Conservation (phyloP, 345 rosid species). For the Corchorus olitorius region DNA sequence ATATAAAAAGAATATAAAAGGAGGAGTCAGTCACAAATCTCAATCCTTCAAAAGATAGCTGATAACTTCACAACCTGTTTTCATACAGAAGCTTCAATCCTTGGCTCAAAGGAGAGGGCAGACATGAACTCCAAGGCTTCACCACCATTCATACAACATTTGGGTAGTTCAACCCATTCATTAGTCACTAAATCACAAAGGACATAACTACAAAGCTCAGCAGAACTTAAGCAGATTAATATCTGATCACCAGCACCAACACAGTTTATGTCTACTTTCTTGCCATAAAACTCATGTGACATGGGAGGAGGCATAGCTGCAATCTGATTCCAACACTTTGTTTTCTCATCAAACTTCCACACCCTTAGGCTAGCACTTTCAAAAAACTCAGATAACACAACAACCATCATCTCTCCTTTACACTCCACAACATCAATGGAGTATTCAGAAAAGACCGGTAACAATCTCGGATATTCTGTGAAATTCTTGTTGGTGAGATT, state of each 20-base stretch:
- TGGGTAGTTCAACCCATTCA: slow-evolving; percentile 69
- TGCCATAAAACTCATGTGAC: slow-evolving; percentile 79
- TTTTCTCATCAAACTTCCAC: slow-evolving; percentile 62
- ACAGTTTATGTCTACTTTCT: slow-evolving; percentile 81
- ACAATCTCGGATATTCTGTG: slow-evolving; percentile 71
- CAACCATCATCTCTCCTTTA: slow-evolving; percentile 64
- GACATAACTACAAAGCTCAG: slow-evolving; percentile 56
- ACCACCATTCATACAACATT: slow-evolving; percentile 51
- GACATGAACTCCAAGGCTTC: slow-evolving; percentile 72
- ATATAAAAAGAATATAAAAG: background rate
- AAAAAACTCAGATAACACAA: slow-evolving; percentile 73
- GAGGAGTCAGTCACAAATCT: background rate
- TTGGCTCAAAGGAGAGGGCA: slow-evolving; percentile 82
- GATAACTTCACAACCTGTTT: background rate
- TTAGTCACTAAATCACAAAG: slow-evolving; percentile 46
- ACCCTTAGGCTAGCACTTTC: slow-evolving; percentile 81
- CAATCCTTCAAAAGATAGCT: slow-evolving; percentile 7
- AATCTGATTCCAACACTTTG: slow-evolving; percentile 58
- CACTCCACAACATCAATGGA: slow-evolving; percentile 84
- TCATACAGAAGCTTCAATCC: slow-evolving; percentile 20
- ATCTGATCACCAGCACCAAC: slow-evolving; percentile 66
- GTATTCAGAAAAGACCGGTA: slow-evolving; percentile 70
- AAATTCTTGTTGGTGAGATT: slow-evolving; percentile 51
- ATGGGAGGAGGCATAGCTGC: slow-evolving; percentile 78
- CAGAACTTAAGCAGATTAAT: slow-evolving; percentile 68